Evolutionary conservation across 2,329 filamentous ascomycete species (phyloP).

Genomic region (Aureobasidium pullulans): DNA sequence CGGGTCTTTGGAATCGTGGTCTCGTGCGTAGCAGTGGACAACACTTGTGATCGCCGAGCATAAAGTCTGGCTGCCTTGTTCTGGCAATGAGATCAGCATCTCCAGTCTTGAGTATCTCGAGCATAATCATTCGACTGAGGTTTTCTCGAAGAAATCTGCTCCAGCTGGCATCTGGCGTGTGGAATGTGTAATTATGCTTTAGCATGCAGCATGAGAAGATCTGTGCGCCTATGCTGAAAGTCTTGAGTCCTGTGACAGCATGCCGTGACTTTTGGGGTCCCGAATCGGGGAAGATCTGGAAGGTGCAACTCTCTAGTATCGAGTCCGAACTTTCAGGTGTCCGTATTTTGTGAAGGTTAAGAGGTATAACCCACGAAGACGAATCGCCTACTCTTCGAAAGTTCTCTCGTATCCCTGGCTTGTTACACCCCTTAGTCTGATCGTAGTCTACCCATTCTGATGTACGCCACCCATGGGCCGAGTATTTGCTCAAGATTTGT

Average conservation of each 20-base stretch:
- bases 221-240: neutral
- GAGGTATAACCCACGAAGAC: slow-evolving; percentile 1
- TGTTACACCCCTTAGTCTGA: neutral
- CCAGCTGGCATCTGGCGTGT: neutral
- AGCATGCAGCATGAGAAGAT: slow-evolving; percentile 10
- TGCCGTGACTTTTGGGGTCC: neutral
- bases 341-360: neutral
- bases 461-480: neutral
- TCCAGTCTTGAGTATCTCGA: slow-evolving; percentile 2
- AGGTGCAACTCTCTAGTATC: slow-evolving; percentile 3
- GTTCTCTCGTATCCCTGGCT: neutral
- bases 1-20: neutral
- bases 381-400: slow-evolving; percentile 3
- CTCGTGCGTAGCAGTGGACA: neutral
- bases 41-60: neutral
- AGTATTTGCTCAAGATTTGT: slow-evolving; percentile 1
- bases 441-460: slow-evolving; percentile 7
- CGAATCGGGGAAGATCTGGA: neutral
- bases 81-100: neutral
- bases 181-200: slow-evolving; percentile 1
- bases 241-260: neutral
- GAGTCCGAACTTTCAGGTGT: neutral
- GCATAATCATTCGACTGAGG: neutral
- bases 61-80: neutral
- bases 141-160: neutral